Evolutionary conservation across 1,284 basidiomycete genomes (phyloP).

Genomic region (Thecaphora thlaspeos): DNA sequence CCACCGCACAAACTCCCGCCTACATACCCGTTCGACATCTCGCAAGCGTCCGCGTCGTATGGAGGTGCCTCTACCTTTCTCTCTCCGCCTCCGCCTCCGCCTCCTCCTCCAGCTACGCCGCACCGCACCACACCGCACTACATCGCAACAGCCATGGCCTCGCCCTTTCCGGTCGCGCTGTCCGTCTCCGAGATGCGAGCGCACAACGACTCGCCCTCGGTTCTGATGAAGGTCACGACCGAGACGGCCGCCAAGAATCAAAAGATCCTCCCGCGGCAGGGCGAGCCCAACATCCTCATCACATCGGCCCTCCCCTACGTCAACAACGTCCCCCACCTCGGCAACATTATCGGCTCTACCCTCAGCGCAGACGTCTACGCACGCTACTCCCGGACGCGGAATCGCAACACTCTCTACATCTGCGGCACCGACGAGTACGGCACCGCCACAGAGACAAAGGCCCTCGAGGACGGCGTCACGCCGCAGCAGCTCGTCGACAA

Average conservation of each 20-base stretch:
- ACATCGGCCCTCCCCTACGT: constrained; percentile 95
- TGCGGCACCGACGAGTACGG: constrained; percentile 99
- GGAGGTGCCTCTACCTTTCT: too few relatives aligned
- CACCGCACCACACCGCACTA: not conserved
- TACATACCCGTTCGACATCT: too few relatives aligned
- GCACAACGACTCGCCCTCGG: constrained; percentile 25
- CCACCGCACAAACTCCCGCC: too few relatives aligned
- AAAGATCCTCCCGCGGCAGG: constrained; percentile 48
- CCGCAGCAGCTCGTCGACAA: constrained; percentile 89
- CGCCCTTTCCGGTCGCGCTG: constrained; percentile 50
- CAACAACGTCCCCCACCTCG: constrained; percentile 98
- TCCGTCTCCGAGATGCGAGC: constrained; percentile 31
- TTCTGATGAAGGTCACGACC: constrained; percentile 50
- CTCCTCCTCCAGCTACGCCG: not conserved
- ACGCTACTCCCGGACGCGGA: constrained; percentile 67
- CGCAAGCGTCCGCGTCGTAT: too few relatives aligned
- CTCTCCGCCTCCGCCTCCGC: too few relatives aligned
- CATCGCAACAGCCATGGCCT: constrained; percentile 42
- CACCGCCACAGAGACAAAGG: constrained; percentile 96
- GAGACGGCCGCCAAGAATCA: constrained; percentile 32
- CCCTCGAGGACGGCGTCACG: constrained; percentile 85
- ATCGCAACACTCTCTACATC: constrained; percentile 68
- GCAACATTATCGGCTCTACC: constrained; percentile 96
- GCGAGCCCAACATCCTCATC: constrained; percentile 67
- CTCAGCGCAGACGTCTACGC: constrained; percentile 96